Evolutionary conservation across 768 basidiomycete genomes (phyloP), one percentile per base, ranked within the genome.

Genomic region (Nidula microcarpa): DNA sequence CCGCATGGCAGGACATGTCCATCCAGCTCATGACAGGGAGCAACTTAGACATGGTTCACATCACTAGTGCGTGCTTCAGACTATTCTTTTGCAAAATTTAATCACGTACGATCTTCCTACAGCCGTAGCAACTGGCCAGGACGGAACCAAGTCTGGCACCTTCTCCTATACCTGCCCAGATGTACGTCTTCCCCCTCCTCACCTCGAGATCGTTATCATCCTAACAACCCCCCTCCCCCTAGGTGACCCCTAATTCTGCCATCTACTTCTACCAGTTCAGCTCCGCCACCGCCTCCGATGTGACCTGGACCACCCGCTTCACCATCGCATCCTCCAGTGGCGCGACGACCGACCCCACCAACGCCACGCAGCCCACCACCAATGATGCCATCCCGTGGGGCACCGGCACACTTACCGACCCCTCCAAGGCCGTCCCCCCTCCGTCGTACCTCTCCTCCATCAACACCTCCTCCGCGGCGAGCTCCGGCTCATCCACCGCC

Each of bases 201-300:
- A 37, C 5, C 30, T 41, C 39, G 17, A 33, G 18, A 45, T 30
- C n/a, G 33, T 50, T 14, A 47, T 8, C 4, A 33, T 23, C 34
- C 9, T 43, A 44, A 18, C 14, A n/a, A 23, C 33, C 33, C 41
- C 50, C 41, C 48, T 7, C 60, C 44, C 13, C 18, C 18, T 30
- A 87, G 85, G 87, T 91, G 37, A 70, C 70, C 16, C 78, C 81
- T 16, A 73, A 86, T 66, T 75, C 89, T 2, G 62, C 81, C 36
- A 83, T 91, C 57, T 92, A 91, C 73, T 92, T 91, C 74, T 89
- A 89, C 67, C 87, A 91, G 61, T 91, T 88, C 74, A 73, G 79
- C 13, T 67, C 80, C 1, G 69, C 77, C 0, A 60, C 55, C 5
- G 62, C 80, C 0, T 1, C 68, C 36, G 62, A 61, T 47, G 74